These are phyloP conservation scores for Oryza punctata DNA, from an alignment of 176 grass and related monocot species.

Conservation along the genomic window DNA sequence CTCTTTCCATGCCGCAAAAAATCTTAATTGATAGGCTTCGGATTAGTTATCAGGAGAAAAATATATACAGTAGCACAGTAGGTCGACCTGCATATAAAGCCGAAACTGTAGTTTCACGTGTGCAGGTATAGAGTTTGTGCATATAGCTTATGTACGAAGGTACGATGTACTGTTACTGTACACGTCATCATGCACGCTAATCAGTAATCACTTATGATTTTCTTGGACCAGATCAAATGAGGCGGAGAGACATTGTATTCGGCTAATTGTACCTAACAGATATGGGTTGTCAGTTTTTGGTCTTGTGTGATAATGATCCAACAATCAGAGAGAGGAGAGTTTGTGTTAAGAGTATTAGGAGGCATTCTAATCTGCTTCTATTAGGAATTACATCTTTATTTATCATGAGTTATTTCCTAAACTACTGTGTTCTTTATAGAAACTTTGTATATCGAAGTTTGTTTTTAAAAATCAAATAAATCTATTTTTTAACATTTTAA, in stretches of 20 bases:
- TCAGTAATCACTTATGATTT: background rate
- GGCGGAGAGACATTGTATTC: background rate
- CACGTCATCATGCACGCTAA: background rate
- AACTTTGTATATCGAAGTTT: too few species aligned
- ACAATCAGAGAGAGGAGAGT: too few species aligned
- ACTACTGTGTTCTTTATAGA: too few species aligned
- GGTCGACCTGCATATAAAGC: background rate
- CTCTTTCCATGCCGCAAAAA: too few species aligned
- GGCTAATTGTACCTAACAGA: background rate
- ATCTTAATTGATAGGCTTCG: too few species aligned
- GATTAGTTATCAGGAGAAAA: too few species aligned
- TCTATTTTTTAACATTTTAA: too few species aligned
- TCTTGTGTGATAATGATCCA: background rate
- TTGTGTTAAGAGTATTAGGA: too few species aligned
- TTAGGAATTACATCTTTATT: too few species aligned
- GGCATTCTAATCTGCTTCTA: too few species aligned
- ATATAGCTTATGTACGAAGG: background rate
- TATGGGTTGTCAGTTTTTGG: background rate
- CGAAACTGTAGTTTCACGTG: background rate
- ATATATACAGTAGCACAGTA: background rate
- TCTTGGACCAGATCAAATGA: background rate
- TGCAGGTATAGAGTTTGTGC: background rate
- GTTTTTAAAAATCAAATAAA: too few species aligned
- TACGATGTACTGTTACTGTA: background rate
- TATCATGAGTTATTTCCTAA: too few species aligned